These are phyloP conservation scores for Lactifluus echinatus DNA, from an alignment of 768 basidiomycete genomes.

Conservation along the genomic window DNA sequence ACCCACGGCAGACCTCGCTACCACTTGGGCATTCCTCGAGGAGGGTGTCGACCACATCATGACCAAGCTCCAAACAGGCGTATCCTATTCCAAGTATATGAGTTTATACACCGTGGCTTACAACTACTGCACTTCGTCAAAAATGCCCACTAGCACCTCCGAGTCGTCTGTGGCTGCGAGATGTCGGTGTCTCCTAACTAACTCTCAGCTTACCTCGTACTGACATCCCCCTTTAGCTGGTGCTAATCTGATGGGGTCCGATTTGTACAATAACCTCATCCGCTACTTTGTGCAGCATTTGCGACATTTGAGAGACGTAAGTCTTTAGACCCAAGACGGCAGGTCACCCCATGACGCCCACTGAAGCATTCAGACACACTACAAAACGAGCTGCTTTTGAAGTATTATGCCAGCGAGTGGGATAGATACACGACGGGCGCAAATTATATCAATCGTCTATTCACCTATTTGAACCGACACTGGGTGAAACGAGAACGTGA, in stretches of 20 bases:
- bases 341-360: not conserved
- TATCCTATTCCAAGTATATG: constrained; percentile 88
- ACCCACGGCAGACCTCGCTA: constrained; percentile 56
- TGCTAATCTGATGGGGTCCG: constrained; percentile 93
- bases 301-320: constrained; percentile 50
- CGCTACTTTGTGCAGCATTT: constrained; percentile 85
- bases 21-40: constrained; percentile 85
- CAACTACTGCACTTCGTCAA: constrained; percentile 93
- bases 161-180: constrained; percentile 35
- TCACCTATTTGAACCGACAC: constrained; percentile 97
- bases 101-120: constrained; percentile 86
- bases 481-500: constrained; percentile 99
- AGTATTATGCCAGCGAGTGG: constrained; percentile 92
- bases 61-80: constrained; percentile 82
- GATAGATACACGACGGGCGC: constrained; percentile 95
- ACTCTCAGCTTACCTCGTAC: not conserved
- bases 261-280: constrained; percentile 92
- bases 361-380: constrained; percentile 65
- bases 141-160: constrained; percentile 48
- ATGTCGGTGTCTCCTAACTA: constrained; percentile 41
- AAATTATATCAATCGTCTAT: constrained; percentile 93
- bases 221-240: constrained; percentile 45
- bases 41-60: constrained; percentile 88
- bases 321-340: constrained; percentile 29
- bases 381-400: constrained; percentile 79